These are phyloP conservation scores for Metarhizium brunneum DNA, from an alignment of 2,329 filamentous ascomycete species.

Conservation along the genomic window DNA sequence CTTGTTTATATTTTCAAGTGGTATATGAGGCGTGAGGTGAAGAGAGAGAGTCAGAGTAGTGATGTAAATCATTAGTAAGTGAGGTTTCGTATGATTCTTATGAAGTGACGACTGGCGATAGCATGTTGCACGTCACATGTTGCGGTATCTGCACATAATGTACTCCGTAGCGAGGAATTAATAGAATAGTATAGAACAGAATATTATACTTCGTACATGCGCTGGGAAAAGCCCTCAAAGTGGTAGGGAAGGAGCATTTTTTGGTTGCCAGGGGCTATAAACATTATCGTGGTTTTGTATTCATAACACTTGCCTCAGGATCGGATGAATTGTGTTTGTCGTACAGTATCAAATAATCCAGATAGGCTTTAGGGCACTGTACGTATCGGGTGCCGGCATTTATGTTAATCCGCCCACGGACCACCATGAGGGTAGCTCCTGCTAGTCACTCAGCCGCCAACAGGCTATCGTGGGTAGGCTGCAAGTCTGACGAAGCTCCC, in stretches of 20 bases:
- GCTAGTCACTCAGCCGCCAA: not conserved
- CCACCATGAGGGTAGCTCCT: not conserved
- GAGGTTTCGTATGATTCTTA: not conserved
- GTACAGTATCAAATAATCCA: not conserved
- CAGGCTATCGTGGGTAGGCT: constrained; percentile 19
- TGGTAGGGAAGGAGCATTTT: no score
- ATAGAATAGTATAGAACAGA: no score
- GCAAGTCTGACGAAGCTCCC: constrained; percentile 31
- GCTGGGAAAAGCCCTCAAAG: no score
- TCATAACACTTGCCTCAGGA: no score
- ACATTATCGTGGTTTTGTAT: no score
- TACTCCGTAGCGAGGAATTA: no score
- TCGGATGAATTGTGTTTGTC: no score
- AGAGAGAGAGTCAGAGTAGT: constrained; percentile 7
- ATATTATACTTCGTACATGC: no score
- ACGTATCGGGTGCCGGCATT: not conserved
- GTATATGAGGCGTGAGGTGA: constrained; percentile 26
- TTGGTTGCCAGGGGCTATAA: no score
- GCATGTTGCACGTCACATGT: no score
- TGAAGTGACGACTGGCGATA: not conserved
- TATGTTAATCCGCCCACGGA: constrained; percentile 2
- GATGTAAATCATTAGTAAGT: not conserved
- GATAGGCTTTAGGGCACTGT: not conserved
- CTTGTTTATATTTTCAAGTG: constrained; percentile 25
- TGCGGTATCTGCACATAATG: no score